A percentile compares a stretch with the other conserved stretches of the same genome.
Conservation (phyloP, 2,329 filamentous ascomycete genomes). For the Exophiala dermatitidis region DNA sequence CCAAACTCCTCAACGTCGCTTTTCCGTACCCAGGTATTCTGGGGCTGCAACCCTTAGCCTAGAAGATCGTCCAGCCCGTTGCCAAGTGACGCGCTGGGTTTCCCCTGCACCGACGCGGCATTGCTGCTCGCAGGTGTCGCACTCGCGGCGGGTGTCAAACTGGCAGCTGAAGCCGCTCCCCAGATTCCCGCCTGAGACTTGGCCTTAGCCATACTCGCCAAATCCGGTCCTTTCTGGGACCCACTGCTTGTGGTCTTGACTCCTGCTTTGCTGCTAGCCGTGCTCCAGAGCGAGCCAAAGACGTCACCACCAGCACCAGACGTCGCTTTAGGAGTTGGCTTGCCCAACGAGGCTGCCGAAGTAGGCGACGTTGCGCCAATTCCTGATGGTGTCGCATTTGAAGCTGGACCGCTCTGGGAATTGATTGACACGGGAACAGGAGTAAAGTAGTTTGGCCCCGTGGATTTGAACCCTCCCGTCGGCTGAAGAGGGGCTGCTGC, state of each 20-base stretch:
- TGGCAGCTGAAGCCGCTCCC: conserved; percentile 59
- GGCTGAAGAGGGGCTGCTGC: conserved; percentile 46
- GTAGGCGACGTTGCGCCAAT: conserved; percentile 32
- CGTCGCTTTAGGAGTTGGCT: conserved; percentile 41
- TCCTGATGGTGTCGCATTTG: conserved; percentile 25
- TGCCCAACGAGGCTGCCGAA: conserved; percentile 38
- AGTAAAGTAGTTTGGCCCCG: conserved; percentile 90
- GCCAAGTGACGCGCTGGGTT: conserved; percentile 33
- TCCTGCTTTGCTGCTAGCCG: conserved; percentile 60
- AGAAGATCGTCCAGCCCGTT: conserved; percentile 41
- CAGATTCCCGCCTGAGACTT: conserved; percentile 93
- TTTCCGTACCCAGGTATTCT: background rate
- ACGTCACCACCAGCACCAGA: conserved; percentile 64
- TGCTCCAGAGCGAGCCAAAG: conserved; percentile 77
- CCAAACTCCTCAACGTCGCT: background rate
- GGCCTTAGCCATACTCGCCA: conserved; percentile 95
- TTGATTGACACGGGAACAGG: conserved; percentile 49
- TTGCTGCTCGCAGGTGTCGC: conserved; percentile 38
- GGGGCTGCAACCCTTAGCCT: conserved; percentile 30
- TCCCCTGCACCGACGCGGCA: conserved; percentile 27
- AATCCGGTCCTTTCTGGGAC: conserved; percentile 62
- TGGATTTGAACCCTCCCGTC: conserved; percentile 56
- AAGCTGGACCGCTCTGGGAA: conserved; percentile 27
- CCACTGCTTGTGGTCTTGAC: conserved; percentile 59
- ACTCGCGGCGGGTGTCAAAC: conserved; percentile 43